Base-by-base conservation (phyloP, 208 protist genomes). In the Hexamita inflata region DNA sequence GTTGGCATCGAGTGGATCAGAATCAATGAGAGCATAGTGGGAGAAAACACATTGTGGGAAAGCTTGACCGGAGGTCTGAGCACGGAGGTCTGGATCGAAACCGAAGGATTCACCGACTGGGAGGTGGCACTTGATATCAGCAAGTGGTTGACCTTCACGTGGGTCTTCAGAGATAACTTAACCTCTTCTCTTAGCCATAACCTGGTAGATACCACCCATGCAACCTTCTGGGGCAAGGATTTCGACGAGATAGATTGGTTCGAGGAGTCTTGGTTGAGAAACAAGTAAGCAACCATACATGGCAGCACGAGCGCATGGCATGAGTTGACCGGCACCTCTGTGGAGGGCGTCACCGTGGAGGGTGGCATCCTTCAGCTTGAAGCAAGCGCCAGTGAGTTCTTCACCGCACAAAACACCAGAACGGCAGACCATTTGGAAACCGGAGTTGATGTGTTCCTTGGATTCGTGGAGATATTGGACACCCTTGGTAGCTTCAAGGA, bases 21-120 rank as follows among this genome's bases (percentile, higher is more conserved):
- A 91, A 30, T 68, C 60, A 74, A 96, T 85, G 28, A 89, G 74
- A 77, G 88, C 79, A 91, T 93, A 98, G 88, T 98, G 95, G 84
- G 96, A 90, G 79, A 99, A 98, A 11, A 96, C 90, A 78, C 91
- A 94, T 88, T 98, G 95, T 65, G 94, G 93, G 90, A 96, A 96
- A 42, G 93, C 93, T 77, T 97, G 85, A 73, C 93, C 95, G 41
- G 85, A 87, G 32, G 96, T 98, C 60, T 87, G 80, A 32, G 89
- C 77, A 80, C 93, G 90, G 1, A 99, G 90, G 75, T 95, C 93
- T 41, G 88, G 86, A 68, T 91, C 95, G 85, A 96, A 95, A 49
- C 85, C 94, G 87, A 98, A 99, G 19, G 94, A 98, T 86, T 98
- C 94, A 34, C 88, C 84, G 66, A 99, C 95, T 40, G 96, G 95